phyloP scores from a whole-genome alignment of 108 stramenopile genomes.

The Bacterosira constricta region DNA sequence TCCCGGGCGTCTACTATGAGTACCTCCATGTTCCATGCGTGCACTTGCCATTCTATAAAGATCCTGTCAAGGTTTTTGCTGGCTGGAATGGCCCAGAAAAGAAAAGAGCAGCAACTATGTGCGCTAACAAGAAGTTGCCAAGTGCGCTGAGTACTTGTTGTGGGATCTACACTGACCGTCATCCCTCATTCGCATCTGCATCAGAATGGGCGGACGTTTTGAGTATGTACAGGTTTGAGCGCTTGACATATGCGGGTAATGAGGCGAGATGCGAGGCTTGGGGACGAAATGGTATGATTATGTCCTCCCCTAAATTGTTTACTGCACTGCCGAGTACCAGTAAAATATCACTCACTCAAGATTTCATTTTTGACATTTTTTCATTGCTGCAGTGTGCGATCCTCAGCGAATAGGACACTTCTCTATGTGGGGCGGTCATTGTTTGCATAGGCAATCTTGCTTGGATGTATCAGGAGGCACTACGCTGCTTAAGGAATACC shows the following conservation, averaged over 20 bases:
- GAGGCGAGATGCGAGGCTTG: slow-evolving; percentile 18
- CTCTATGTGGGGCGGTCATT: slow-evolving; percentile 9
- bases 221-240: slow-evolving; percentile 23
- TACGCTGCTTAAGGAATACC: not conserved
- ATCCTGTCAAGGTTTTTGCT: slow-evolving; percentile 26
- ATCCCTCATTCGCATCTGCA: not conserved
- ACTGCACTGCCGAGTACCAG: no score
- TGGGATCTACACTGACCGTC: slow-evolving; percentile 6
- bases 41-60: slow-evolving; percentile 53
- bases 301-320: no score
- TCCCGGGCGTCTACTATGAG: slow-evolving; percentile 55
- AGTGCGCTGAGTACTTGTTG: slow-evolving; percentile 30
- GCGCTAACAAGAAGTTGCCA: slow-evolving; percentile 29
- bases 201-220: slow-evolving; percentile 17
- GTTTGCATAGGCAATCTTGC: slow-evolving; percentile 18
- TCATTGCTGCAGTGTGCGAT: slow-evolving; percentile 7
- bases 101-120: slow-evolving; percentile 4
- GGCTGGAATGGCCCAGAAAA: not conserved
- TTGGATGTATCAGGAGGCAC: not conserved
- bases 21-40: slow-evolving; percentile 65
- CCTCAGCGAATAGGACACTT: slow-evolving; percentile 9
- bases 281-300: no score
- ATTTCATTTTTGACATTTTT: no score
- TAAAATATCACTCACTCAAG: no score
- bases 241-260: slow-evolving; percentile 28